Evolutionary conservation across 768 basidiomycete species (phyloP).

Genomic region (Suillus hirtellus): DNA sequence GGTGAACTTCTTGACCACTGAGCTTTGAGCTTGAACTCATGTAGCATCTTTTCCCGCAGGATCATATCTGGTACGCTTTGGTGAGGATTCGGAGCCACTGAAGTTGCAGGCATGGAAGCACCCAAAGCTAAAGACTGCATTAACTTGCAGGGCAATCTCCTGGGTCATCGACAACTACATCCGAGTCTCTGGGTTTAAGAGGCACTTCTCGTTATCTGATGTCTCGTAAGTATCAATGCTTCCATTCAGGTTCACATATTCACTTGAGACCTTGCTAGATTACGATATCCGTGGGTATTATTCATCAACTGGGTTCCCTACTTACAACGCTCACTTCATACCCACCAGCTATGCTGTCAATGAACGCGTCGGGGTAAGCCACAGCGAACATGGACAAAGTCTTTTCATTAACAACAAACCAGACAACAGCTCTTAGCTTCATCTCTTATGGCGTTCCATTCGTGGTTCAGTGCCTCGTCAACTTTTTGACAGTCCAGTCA

Average conservation of each 20-base stretch:
- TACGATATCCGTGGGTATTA: slow-evolving; percentile 39
- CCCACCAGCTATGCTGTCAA: slow-evolving; percentile 56
- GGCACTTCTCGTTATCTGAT: slow-evolving; percentile 79
- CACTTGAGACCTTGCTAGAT: slow-evolving; percentile 25
- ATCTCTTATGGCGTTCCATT: slow-evolving; percentile 58
- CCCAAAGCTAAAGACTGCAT: neutral
- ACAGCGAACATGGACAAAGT: neutral
- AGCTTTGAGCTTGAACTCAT: slow-evolving; percentile 2
- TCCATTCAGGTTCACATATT: neutral
- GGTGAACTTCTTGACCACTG: slow-evolving; percentile 45
- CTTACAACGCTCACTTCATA: neutral
- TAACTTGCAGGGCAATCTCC: slow-evolving; percentile 49
- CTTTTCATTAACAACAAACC: slow-evolving; percentile 2
- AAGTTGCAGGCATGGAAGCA: neutral
- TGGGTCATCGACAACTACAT: slow-evolving; percentile 55
- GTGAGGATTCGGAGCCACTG: slow-evolving; percentile 39
- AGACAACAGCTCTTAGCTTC: slow-evolving; percentile 43
- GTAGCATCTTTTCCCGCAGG: slow-evolving; percentile 40
- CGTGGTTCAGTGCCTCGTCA: slow-evolving; percentile 64
- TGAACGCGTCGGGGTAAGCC: slow-evolving; percentile 62
- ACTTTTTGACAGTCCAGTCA: slow-evolving; percentile 67
- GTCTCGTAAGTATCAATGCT: slow-evolving; percentile 53
- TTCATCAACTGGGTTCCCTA: neutral
- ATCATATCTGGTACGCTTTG: slow-evolving; percentile 59
- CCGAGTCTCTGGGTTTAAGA: slow-evolving; percentile 55